Evolutionary conservation across 352 stramenopile species (phyloP).

Genomic region (Globisporangium takayamanum): DNA sequence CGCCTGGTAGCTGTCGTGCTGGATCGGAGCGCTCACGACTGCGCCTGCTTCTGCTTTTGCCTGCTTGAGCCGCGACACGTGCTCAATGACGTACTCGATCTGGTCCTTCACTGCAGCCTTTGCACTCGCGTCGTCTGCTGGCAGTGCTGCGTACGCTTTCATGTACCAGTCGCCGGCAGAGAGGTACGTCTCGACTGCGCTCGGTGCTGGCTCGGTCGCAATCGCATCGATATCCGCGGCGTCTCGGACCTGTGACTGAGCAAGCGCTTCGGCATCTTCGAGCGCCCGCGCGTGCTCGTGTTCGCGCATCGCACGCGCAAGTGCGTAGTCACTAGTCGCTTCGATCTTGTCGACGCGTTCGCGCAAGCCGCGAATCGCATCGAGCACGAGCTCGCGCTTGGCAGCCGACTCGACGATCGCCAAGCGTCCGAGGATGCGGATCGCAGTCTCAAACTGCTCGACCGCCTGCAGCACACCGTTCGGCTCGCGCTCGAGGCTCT

Average conservation of each 20-base stretch:
- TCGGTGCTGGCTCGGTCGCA: slow-evolving; percentile 1
- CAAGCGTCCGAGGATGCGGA: slow-evolving; percentile 60
- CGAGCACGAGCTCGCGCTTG: slow-evolving; percentile 52
- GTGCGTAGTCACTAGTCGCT: slow-evolving; percentile 23
- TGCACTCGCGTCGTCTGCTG: slow-evolving; percentile 18
- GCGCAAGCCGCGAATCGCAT: slow-evolving; percentile 48
- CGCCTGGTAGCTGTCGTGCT: not conserved
- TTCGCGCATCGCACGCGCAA: slow-evolving; percentile 27
- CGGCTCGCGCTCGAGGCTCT: slow-evolving; percentile 17
- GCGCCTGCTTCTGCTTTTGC: not conserved
- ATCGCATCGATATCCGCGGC: not conserved
- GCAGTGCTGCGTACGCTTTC: slow-evolving; percentile 47
- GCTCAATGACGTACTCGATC: slow-evolving; percentile 70
- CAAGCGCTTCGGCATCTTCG: not conserved
- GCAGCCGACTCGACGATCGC: slow-evolving; percentile 67
- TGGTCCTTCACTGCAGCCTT: slow-evolving; percentile 46
- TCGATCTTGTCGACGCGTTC: slow-evolving; percentile 37
- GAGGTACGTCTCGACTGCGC: slow-evolving; percentile 41
- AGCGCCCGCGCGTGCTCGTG: slow-evolving; percentile 21
- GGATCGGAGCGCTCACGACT: too few species aligned
- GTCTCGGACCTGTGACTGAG: slow-evolving; percentile 9
- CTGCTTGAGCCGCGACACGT: slow-evolving; percentile 50
- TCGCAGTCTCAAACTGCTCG: slow-evolving; percentile 39
- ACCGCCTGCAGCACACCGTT: slow-evolving; percentile 18
- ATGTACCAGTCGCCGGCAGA: slow-evolving; percentile 59